Evolutionary conservation across 2,329 filamentous ascomycete species (phyloP).

Genomic region (Ceratocystis harringtonii): DNA sequence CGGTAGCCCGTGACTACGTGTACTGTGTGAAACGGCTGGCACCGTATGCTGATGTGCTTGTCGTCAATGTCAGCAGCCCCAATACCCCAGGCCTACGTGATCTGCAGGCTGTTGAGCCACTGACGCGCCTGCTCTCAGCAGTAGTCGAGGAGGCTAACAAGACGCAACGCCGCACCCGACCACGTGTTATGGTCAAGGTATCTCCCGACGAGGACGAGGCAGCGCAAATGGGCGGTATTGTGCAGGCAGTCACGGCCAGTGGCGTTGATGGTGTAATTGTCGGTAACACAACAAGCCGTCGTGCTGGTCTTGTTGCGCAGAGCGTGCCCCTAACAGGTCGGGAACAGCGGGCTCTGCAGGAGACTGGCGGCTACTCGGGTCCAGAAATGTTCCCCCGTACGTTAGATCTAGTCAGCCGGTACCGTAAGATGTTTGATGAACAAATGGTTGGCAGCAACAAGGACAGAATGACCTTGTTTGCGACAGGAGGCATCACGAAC

Average conservation of each 20-base stretch:
- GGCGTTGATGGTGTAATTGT: slow-evolving; percentile 94
- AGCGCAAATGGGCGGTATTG: slow-evolving; percentile 73
- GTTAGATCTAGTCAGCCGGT: slow-evolving; percentile 61
- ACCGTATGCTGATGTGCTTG: slow-evolving; percentile 84
- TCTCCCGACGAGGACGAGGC: slow-evolving; percentile 87
- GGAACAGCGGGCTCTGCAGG: slow-evolving; percentile 53
- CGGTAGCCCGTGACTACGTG: slow-evolving; percentile 70
- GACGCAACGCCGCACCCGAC: slow-evolving; percentile 52
- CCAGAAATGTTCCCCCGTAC: slow-evolving; percentile 78
- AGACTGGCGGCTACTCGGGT: slow-evolving; percentile 81
- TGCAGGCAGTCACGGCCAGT: slow-evolving; percentile 64
- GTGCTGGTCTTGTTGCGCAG: slow-evolving; percentile 53
- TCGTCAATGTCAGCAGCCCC: slow-evolving; percentile 93
- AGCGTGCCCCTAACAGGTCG: slow-evolving; percentile 47
- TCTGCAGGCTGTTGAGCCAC: slow-evolving; percentile 68
- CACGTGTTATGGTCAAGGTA: slow-evolving; percentile 89
- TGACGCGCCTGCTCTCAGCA: slow-evolving; percentile 64
- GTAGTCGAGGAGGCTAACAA: slow-evolving; percentile 66
- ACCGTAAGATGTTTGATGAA: slow-evolving; percentile 53
- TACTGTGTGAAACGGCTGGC: slow-evolving; percentile 73
- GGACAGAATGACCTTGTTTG: slow-evolving; percentile 69
- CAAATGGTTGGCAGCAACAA: slow-evolving; percentile 23
- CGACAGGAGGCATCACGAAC: slow-evolving; percentile 81
- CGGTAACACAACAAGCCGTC: slow-evolving; percentile 79
- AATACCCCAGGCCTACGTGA: slow-evolving; percentile 87